These are phyloP conservation scores for Vitis rupestris DNA, from an alignment of 164 flowering plant genomes.

Conservation along the genomic window DNA sequence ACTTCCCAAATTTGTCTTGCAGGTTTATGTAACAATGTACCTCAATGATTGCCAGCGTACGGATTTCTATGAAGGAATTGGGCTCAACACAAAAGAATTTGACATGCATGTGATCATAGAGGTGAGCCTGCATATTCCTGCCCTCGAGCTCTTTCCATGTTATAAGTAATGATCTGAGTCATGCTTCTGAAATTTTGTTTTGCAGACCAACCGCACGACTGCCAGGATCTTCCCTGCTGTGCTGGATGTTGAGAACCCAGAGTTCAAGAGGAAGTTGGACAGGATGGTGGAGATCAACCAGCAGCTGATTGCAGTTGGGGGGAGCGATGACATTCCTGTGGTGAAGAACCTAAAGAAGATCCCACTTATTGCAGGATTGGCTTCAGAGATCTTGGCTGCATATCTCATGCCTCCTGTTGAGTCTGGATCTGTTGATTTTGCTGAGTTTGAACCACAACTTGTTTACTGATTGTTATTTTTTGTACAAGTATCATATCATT, in stretches of 20 bases:
- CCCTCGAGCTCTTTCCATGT: not conserved
- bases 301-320: conserved; percentile 68
- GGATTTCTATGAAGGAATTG: conserved; percentile 94
- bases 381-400: conserved; percentile 79
- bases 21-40: conserved; percentile 99
- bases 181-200: not conserved
- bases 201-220: conserved; percentile 95
- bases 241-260: conserved; percentile 93
- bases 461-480: conserved; percentile 49
- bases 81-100: conserved; percentile 92
- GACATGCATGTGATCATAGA: conserved; percentile 99
- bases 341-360: conserved; percentile 91
- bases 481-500: not conserved
- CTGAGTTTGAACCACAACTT: conserved; percentile 88
- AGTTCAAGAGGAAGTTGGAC: conserved; percentile 92
- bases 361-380: conserved; percentile 77
- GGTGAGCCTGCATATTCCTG: conserved; percentile 38
- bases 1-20: conserved; percentile 16
- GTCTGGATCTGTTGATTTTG: conserved; percentile 92
- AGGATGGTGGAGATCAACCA: conserved; percentile 86
- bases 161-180: not conserved
- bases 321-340: conserved; percentile 53
- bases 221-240: conserved; percentile 98
- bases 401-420: conserved; percentile 96
- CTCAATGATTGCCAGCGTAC: conserved; percentile 91